A percentile compares a stretch with the other conserved stretches of the same genome.
phyloP scores from a whole-genome alignment of 768 basidiomycete genomes.

The Hygrocybe coccinea region DNA sequence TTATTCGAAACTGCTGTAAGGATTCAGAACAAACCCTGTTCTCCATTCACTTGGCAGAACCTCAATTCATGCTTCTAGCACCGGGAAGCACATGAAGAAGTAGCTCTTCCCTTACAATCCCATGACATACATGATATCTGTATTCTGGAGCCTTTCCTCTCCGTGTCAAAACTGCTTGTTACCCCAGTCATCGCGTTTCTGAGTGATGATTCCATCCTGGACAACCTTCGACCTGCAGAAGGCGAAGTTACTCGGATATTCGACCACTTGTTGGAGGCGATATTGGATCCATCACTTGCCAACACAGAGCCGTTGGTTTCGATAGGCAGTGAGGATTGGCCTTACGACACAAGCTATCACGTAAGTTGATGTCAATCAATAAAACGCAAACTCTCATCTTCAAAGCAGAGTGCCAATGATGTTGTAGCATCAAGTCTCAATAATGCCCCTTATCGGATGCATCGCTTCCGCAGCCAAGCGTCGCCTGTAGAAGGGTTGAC shows the following conservation, averaged over 20 bases:
- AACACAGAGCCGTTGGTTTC: constrained; percentile 47
- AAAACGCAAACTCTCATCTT: constrained; percentile 2
- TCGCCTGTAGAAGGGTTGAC: constrained; percentile 85
- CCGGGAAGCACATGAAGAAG: constrained; percentile 84
- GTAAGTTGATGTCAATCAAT: constrained; percentile 33
- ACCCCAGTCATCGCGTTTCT: constrained; percentile 75
- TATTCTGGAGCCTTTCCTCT: constrained; percentile 61
- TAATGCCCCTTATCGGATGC: constrained; percentile 65
- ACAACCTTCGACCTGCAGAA: constrained; percentile 47
- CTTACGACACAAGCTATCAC: constrained; percentile 65
- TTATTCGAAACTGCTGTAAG: constrained; percentile 73
- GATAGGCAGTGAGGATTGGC: constrained; percentile 70
- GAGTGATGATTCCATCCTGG: constrained; percentile 48
- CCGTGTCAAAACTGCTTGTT: constrained; percentile 64
- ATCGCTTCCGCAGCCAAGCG: constrained; percentile 72
- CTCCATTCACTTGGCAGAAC: constrained; percentile 1
- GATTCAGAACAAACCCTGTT: not conserved
- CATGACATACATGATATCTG: constrained; percentile 58
- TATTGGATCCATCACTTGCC: constrained; percentile 56
- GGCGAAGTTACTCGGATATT: constrained; percentile 79
- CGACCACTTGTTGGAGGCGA: constrained; percentile 67
- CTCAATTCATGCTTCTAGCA: constrained; percentile 39
- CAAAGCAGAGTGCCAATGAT: constrained; percentile 53
- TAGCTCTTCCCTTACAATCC: constrained; percentile 56
- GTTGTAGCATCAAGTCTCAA: constrained; percentile 43